Percentiles rank a stretch among this genome's conserved stretches.
Evolutionary conservation across 2,329 filamentous ascomycete species (phyloP).

Genomic region (Aspergillus eucalypticola): DNA sequence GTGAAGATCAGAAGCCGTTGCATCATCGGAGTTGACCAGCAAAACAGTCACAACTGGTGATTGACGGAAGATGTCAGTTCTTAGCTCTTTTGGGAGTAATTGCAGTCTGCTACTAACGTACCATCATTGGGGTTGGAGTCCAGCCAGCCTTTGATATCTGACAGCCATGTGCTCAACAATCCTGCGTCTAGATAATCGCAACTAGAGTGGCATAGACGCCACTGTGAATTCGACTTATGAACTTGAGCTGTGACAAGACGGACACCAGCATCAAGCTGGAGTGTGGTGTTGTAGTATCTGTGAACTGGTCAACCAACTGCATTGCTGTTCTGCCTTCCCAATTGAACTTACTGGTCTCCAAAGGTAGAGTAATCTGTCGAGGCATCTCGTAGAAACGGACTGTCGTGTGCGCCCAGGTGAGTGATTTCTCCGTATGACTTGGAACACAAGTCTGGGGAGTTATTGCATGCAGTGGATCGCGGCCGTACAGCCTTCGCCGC

Average conservation of each 20-base stretch:
- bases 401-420: constrained; percentile 75
- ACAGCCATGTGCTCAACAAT: constrained; percentile 63
- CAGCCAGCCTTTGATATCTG: constrained; percentile 67
- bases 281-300: constrained; percentile 64
- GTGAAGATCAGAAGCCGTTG: constrained; percentile 57
- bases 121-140: constrained; percentile 66
- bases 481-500: constrained; percentile 31
- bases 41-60: constrained; percentile 67
- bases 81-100: not conserved
- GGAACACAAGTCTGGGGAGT: constrained; percentile 72
- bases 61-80: constrained; percentile 2
- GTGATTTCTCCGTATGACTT: constrained; percentile 74
- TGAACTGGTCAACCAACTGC: constrained; percentile 11
- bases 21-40: constrained; percentile 68
- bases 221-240: constrained; percentile 60
- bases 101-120: constrained; percentile 16
- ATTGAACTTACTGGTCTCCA: constrained; percentile 65
- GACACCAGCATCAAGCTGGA: constrained; percentile 69
- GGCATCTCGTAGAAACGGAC: constrained; percentile 67
- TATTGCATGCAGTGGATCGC: constrained; percentile 67
- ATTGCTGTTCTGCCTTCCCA: not conserved
- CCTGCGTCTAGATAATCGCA: constrained; percentile 71
- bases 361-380: constrained; percentile 62
- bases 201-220: constrained; percentile 69
- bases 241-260: constrained; percentile 72